Evolutionary conservation across 2,329 filamentous ascomycete genomes (phyloP).

Genomic region (Xylaria sp.): DNA sequence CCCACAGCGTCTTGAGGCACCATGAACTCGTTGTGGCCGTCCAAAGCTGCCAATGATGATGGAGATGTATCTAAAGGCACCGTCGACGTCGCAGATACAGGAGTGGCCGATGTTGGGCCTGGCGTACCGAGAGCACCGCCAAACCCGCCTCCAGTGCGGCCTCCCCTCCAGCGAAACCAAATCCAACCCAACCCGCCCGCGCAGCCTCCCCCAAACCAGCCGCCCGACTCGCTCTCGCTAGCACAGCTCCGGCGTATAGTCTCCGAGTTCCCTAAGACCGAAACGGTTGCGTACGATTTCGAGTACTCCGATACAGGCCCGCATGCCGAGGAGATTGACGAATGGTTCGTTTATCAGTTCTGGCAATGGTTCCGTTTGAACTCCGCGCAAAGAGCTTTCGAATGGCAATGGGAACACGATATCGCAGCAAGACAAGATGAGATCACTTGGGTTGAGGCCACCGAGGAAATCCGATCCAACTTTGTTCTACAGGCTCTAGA

Average conservation of each 20-base stretch:
- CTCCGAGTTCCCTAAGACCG: slow-evolving; percentile 70
- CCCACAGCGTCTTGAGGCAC: slow-evolving; percentile 32
- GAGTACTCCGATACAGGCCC: slow-evolving; percentile 72
- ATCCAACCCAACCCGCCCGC: slow-evolving; percentile 34
- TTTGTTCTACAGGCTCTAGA: slow-evolving; percentile 62
- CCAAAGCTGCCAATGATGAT: slow-evolving; percentile 41
- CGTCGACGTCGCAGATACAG: slow-evolving; percentile 38
- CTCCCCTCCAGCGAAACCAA: slow-evolving; percentile 36
- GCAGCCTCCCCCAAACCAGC: slow-evolving; percentile 40
- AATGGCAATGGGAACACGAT: slow-evolving; percentile 71
- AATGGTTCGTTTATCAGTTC: slow-evolving; percentile 94
- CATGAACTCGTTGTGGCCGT: slow-evolving; percentile 52
- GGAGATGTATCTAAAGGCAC: slow-evolving; percentile 33
- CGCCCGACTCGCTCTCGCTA: slow-evolving; percentile 72
- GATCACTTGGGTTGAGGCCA: slow-evolving; percentile 68
- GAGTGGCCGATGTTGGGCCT: slow-evolving; percentile 34
- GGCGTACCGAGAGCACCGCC: slow-evolving; percentile 20
- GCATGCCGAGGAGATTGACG: slow-evolving; percentile 87
- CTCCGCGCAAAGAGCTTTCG: slow-evolving; percentile 75
- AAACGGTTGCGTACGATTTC: slow-evolving; percentile 82
- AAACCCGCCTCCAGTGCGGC: slow-evolving; percentile 28
- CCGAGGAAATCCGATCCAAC: slow-evolving; percentile 54
- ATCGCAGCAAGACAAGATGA: slow-evolving; percentile 44
- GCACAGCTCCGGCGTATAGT: slow-evolving; percentile 74
- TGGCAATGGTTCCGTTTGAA: slow-evolving; percentile 82